Conservation (phyloP, 2,329 filamentous ascomycete species). For the Cadophora sp. region DNA sequence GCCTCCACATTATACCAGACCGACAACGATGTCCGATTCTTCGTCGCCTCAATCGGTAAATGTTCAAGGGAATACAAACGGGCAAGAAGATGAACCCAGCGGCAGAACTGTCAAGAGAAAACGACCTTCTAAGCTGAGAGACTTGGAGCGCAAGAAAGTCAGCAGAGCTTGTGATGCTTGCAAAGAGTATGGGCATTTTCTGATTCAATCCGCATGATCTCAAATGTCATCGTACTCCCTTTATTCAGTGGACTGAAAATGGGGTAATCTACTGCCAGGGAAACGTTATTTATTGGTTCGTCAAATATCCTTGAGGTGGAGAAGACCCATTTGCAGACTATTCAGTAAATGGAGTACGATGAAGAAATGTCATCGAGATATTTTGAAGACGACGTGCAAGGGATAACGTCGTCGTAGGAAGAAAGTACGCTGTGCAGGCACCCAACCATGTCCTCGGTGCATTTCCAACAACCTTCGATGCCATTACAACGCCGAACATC, state of each 20-base stretch:
- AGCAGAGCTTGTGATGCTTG: slow-evolving; percentile 32
- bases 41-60: neutral
- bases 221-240: too few species aligned
- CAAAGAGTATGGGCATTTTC: slow-evolving; percentile 22
- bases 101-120: neutral
- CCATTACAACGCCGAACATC: slow-evolving; percentile 24
- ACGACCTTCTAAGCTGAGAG: neutral
- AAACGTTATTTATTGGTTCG: too few species aligned
- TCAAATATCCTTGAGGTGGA: too few species aligned
- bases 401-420: slow-evolving; percentile 22
- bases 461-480: slow-evolving; percentile 16
- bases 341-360: too few species aligned
- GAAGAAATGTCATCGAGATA: too few species aligned
- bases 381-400: too few species aligned
- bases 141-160: slow-evolving; percentile 25
- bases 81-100: neutral
- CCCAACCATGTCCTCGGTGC: slow-evolving; percentile 25
- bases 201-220: too few species aligned
- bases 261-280: too few species aligned
- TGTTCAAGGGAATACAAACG: neutral
- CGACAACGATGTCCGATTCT: neutral
- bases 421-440: slow-evolving; percentile 27
- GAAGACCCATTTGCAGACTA: too few species aligned
- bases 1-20: too few species aligned
- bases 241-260: too few species aligned